These are phyloP conservation scores for Cyclotella cryptica DNA, from an alignment of 108 stramenopile species.

Conservation along the genomic window DNA sequence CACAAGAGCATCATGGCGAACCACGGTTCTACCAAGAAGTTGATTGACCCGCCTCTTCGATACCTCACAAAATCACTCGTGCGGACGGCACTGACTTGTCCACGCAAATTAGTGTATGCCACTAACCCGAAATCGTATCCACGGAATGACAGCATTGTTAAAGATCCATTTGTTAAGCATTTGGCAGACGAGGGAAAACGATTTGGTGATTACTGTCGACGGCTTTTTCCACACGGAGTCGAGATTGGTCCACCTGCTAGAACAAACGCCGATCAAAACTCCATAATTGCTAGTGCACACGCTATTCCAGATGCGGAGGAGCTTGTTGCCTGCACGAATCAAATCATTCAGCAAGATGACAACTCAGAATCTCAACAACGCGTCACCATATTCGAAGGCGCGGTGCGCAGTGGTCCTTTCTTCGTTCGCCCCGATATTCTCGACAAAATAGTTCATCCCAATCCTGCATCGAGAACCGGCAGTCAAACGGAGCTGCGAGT, in stretches of 20 bases:
- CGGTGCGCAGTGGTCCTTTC: conserved; percentile 35
- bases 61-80: conserved; percentile 65
- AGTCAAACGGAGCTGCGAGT: conserved; percentile 41
- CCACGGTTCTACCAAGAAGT: conserved; percentile 8
- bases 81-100: conserved; percentile 51
- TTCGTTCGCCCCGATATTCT: conserved; percentile 60
- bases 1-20: background rate
- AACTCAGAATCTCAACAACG: conserved; percentile 15
- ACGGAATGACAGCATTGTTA: conserved; percentile 19
- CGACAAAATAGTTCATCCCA: conserved; percentile 30
- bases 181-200: conserved; percentile 49
- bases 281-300: conserved; percentile 1
- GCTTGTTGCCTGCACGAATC: conserved; percentile 31
- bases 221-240: conserved; percentile 52
- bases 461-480: background rate
- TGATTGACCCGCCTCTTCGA: conserved; percentile 27
- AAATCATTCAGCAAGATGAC: conserved; percentile 1
- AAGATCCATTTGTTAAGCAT: conserved; percentile 39
- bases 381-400: conserved; percentile 57
- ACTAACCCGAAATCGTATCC: conserved; percentile 38
- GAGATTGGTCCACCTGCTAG: conserved; percentile 27
- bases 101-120: conserved; percentile 60
- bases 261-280: background rate
- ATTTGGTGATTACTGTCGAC: conserved; percentile 54
- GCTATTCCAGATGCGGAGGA: background rate